Base-by-base conservation (phyloP, 345 rosid species). In the Murraya paniculata region DNA sequence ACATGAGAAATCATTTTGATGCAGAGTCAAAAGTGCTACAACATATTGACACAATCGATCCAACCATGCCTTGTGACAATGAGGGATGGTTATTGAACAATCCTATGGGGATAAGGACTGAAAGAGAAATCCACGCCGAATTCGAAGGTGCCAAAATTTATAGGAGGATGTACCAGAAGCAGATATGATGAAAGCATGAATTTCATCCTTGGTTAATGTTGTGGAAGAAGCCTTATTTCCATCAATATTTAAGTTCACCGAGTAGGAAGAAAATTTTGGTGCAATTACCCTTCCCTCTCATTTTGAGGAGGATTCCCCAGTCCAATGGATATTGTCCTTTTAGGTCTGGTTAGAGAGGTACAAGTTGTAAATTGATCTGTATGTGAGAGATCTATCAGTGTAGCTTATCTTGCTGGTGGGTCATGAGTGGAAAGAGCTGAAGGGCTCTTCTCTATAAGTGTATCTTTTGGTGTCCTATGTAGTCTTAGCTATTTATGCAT, bases 91-190 rank as follows among this genome's bases (percentile, higher is more conserved):
- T 92, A 68, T 27, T 81, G 66, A 78, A 79, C 41, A 95, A 93
- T 74, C 98, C 98, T 13, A 91, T 92, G 93, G 96, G 92, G 30
- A 90, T 92, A 82, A 80, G 99, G 81, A 95, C 96, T 0, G 99
- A 95, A 81, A 84, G 97, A 75, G 99, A 95, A 85, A 93, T 93
- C 60, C 98, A 93, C 68, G 98, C 98, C 0, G 92, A 91, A 75
- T 85, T 68, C 9, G 98, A 92, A 83, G 94, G 96, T 64, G 91
- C 90, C 39, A 95, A 82, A 73, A 84, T 93, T 58, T 92, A 91
- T 81, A 86, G 98, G 84, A 91, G 97, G 80, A 57, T 95, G 86
- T 95, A 95, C 88, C 88, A 85, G 58, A 92, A 90, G 78, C 66
- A 57, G 50, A 68, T 67, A 21, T 59, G 38, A 70, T 50, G 5